A percentile compares a stretch with the other conserved stretches of the same genome.
These are phyloP conservation scores for Stygiomarasmius scandens DNA, from an alignment of 1,284 basidiomycete genomes.

Conservation along the genomic window DNA sequence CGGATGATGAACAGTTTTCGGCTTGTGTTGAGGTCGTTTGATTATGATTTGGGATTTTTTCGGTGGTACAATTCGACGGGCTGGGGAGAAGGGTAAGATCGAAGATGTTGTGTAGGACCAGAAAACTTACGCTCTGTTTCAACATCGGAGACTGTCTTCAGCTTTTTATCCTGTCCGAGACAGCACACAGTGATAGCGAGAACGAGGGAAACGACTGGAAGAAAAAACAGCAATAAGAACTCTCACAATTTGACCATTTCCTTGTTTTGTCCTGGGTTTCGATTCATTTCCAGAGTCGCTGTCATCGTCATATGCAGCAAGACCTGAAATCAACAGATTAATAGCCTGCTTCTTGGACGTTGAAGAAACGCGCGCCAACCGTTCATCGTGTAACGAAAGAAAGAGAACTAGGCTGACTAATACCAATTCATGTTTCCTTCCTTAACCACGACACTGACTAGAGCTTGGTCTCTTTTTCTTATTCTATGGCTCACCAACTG, in stretches of 20 bases:
- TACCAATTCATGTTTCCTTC: not conserved
- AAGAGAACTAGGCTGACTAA: not conserved
- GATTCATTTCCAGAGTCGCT: slow-evolving; percentile 56
- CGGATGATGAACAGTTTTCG: slow-evolving; percentile 31
- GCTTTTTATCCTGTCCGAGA: slow-evolving; percentile 66
- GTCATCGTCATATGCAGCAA: slow-evolving; percentile 68
- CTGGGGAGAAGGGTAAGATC: slow-evolving; percentile 26
- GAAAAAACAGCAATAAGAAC: slow-evolving; percentile 40
- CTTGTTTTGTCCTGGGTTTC: slow-evolving; percentile 29
- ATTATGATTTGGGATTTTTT: slow-evolving; percentile 60
- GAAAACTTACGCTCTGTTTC: slow-evolving; percentile 51
- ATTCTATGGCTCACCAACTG: not conserved
- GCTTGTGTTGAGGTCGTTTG: slow-evolving; percentile 43
- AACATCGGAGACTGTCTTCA: slow-evolving; percentile 42
- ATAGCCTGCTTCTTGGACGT: not conserved
- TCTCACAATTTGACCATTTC: slow-evolving; percentile 59
- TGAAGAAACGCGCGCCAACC: not conserved
- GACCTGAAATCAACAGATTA: slow-evolving; percentile 39
- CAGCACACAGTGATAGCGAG: slow-evolving; percentile 56
- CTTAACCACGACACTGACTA: not conserved
- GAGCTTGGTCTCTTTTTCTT: not conserved
- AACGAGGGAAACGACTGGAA: slow-evolving; percentile 67
- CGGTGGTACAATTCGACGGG: slow-evolving; percentile 29
- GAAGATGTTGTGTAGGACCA: slow-evolving; percentile 5
- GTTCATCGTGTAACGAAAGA: not conserved